Base-by-base conservation (phyloP, 2,329 filamentous ascomycete species). In the Emergomyces africanus region DNA sequence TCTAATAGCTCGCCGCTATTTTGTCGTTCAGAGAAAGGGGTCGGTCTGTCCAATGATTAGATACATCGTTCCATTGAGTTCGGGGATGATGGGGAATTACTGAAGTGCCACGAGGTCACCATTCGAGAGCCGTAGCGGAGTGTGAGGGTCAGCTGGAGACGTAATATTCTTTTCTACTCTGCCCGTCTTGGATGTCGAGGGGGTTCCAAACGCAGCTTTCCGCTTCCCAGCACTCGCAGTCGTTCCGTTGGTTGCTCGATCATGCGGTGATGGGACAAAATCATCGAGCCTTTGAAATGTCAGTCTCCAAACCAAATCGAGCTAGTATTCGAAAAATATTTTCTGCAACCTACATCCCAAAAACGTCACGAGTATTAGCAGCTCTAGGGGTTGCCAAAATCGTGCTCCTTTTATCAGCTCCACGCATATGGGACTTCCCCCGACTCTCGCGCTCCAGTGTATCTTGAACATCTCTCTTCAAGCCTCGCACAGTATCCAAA, bases 391-490 rank as follows among this genome's bases (percentile, higher is more conserved):
- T 78, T 54, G 74, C 75, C 53, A 64, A 77, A 5, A 82, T 82
- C 37, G 77, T 79, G 53, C 76, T 74, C 62, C 83, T 82, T 70
- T 82, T 84, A 68, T 87, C 87, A 63, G 85, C 79, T 54, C 81
- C 78, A 68, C 83, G 82, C 64, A 82, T 76, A 65, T 87, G 82
- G n/a, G 68, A 62, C 68, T 86, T 88, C 33, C 82, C 82, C 61
- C 88, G 81, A 64, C 81, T 86, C 67, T 85, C 87, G 63, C 88
- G 83, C 71, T 96, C 91, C 57, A 97, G 76, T 42, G 83, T 80
- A 67, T 96, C 90, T 69, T 92, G 90, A 8, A 96, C 81, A 68
- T 89, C 86, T 69, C 90, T 88, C 72, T 96, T 96, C 70, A 99
- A 87, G 59, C 84, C 83, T 49, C 87, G 82, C 51, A 89, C 82